Conservation (phyloP, 257 asterid species). For the Solanum neorickii region DNA sequence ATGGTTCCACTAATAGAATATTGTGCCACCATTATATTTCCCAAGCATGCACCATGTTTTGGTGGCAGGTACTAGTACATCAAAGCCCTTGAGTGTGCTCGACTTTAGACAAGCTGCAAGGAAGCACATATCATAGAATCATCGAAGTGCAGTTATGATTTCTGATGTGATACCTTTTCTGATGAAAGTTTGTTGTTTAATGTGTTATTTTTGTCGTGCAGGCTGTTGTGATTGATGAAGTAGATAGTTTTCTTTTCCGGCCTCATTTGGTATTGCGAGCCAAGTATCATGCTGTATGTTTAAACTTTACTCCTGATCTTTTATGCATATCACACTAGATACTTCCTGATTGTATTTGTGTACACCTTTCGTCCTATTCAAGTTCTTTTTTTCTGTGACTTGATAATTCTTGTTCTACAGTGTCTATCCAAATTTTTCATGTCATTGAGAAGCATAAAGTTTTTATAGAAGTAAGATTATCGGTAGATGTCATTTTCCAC, state of each 20-base stretch:
- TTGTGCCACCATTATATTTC: background rate
- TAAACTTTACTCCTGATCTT: background rate
- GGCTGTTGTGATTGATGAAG: conserved; percentile 90
- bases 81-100: background rate
- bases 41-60: background rate
- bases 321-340: conserved; percentile 2
- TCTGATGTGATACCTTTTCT: background rate
- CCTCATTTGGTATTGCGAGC: conserved; percentile 87
- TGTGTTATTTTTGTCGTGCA: conserved; percentile 15
- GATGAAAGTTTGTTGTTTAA: background rate
- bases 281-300: conserved; percentile 82
- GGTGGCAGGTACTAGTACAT: background rate
- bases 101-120: background rate
- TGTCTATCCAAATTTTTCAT: background rate
- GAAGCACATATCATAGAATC: background rate
- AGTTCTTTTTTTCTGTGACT: background rate
- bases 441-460: background rate
- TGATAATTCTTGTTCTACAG: background rate
- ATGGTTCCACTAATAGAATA: background rate
- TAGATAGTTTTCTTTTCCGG: conserved; percentile 88
- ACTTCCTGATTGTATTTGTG: background rate
- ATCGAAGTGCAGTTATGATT: background rate
- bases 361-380: background rate
- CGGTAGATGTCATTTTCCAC: background rate
- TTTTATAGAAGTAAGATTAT: background rate